Evolutionary conservation across 2,329 filamentous ascomycete species (phyloP), one percentile per base, ranked within the genome.

Genomic region (Botrytis medusae): DNA sequence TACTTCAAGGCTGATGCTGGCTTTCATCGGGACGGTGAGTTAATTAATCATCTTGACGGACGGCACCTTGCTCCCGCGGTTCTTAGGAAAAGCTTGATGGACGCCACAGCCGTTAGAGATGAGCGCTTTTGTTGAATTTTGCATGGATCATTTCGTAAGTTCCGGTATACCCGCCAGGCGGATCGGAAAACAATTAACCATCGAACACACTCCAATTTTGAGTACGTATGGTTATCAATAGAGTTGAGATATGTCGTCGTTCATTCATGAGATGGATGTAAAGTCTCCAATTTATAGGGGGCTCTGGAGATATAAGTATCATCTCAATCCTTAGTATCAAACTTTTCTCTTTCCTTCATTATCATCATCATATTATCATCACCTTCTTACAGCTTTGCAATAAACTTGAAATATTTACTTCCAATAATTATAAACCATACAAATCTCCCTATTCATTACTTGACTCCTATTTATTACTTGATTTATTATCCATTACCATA

Each of bases 231-330:
- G 16, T n/a, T 69, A n/a, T 57, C n/a, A 57, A 42, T 22, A 18
- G 14, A 9, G 10, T 9, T 20, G 37, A 32, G 25, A 69, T 57
- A 57, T 69, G n/a, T 59, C 37, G 48, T 69, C 65, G 65, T 42
- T 68, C 48, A 57, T 57, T 57, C 65, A 42, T 54, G 48, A 68
- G 51, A 57, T 42, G n/a, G 46, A n/a, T 57, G 48, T 10, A 68
- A 40, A 42, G 48, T 57, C 18, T 54, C 48, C n/a, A 32, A 32
- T 57, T 32, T 10, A 40, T 68, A 57, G 18, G 48, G 46, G 48
- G 18, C n/a, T 42, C 20, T 57, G 7, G 7, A 69, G 48, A 44
- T 57, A 68, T 42, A 68, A 65, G 63, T 65, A 37, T 37, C 63
- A 51, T 62, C 60, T 68, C 48, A 59, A 6, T 42, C n/a, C 48